Conservation (phyloP, 345 rosid genomes). For the Gossypium raimondii region DNA sequence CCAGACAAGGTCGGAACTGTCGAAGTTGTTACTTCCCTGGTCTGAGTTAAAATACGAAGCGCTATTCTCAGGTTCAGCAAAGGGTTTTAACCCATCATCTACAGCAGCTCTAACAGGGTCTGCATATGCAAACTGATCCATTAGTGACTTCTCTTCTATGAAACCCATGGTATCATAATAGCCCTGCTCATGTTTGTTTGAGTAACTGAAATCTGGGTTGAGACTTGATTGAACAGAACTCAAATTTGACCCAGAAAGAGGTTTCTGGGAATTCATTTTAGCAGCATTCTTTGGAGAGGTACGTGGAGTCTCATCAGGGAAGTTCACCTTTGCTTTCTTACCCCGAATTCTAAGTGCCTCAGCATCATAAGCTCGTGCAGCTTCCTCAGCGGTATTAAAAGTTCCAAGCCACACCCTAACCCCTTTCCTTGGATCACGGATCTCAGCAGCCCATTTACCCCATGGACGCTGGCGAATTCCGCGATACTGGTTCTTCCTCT, state of each 20-base stretch:
- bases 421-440: constrained; percentile 90
- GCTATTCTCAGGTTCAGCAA: constrained; percentile 30
- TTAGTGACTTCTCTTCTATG: constrained; percentile 59
- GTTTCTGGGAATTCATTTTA: constrained; percentile 41
- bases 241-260: constrained; percentile 34
- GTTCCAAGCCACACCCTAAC: constrained; percentile 96
- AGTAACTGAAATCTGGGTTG: constrained; percentile 32
- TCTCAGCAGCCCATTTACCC: constrained; percentile 99
- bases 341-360: constrained; percentile 83
- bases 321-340: constrained; percentile 68
- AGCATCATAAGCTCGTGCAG: constrained; percentile 82
- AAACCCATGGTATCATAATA: constrained; percentile 40
- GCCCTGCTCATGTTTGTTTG: constrained; percentile 44
- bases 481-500: constrained; percentile 85
- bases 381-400: constrained; percentile 94
- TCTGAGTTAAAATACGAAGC: constrained; percentile 66
- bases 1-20: constrained; percentile 75
- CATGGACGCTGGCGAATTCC: constrained; percentile 97
- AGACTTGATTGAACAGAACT: constrained; percentile 29
- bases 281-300: constrained; percentile 36
- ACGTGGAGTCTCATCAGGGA: constrained; percentile 51
- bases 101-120: constrained; percentile 28
- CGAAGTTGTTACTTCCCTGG: constrained; percentile 81
- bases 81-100: constrained; percentile 27
- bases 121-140: constrained; percentile 42